phyloP scores from a whole-genome alignment of 2,329 filamentous ascomycete genomes.

The Arthrobotrys megalospora region DNA sequence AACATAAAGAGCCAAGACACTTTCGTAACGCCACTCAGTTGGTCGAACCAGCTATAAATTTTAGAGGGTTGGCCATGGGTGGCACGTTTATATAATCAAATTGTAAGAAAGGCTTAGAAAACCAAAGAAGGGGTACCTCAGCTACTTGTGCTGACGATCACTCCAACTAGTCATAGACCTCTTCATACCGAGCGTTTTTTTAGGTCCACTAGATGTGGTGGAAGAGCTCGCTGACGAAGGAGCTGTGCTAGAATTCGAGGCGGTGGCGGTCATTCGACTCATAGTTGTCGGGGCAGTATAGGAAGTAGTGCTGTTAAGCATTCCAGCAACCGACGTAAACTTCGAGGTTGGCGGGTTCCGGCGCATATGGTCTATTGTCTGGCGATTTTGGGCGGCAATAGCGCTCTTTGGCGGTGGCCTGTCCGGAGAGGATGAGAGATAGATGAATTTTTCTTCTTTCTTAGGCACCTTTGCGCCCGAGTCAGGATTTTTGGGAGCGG shows the following conservation, averaged over 20 bases:
- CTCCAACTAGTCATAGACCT: conserved; percentile 71
- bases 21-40: no score
- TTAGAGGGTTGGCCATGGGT: background rate
- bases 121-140: background rate
- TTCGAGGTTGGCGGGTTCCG: conserved; percentile 41
- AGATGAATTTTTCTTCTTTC: conserved; percentile 38
- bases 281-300: conserved; percentile 51
- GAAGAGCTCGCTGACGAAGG: conserved; percentile 49
- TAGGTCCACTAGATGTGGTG: conserved; percentile 60
- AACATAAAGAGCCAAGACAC: no score
- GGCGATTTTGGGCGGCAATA: conserved; percentile 28
- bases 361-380: conserved; percentile 25
- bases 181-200: conserved; percentile 71
- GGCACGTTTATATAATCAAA: background rate
- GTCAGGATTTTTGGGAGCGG: background rate
- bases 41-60: background rate
- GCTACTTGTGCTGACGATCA: conserved; percentile 57
- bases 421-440: conserved; percentile 57
- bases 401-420: conserved; percentile 34
- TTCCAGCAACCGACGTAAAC: conserved; percentile 29
- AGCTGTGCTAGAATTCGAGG: background rate
- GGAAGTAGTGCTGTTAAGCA: conserved; percentile 4
- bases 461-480: background rate
- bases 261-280: conserved; percentile 28
- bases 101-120: background rate